These are phyloP conservation scores for Phytophthora europaea DNA, from an alignment of 352 stramenopile species.

Conservation along the genomic window DNA sequence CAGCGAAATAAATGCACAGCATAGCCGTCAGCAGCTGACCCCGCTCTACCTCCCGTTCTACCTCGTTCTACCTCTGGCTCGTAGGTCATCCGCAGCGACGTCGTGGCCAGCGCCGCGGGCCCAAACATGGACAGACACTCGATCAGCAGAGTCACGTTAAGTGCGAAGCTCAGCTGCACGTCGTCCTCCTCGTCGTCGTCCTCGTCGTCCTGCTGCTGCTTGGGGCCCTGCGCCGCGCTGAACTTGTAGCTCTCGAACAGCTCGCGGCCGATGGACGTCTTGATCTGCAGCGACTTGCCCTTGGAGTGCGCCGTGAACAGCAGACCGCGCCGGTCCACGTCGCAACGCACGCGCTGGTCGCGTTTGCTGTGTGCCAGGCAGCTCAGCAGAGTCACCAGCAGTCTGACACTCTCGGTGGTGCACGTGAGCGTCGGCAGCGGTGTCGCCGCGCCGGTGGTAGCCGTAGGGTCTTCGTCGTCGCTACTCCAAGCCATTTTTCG, in stretches of 20 bases:
- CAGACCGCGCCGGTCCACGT: conserved; percentile 70
- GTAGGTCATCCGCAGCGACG: conserved; percentile 82
- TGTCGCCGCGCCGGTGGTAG: conserved; percentile 1
- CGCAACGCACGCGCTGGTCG: conserved; percentile 83
- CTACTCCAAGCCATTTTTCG: conserved; percentile 33
- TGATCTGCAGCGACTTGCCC: conserved; percentile 90
- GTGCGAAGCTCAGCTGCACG: conserved; percentile 72
- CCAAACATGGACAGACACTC: conserved; percentile 89
- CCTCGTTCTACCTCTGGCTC: conserved; percentile 48
- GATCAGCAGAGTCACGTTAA: conserved; percentile 78
- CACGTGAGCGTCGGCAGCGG: conserved; percentile 57
- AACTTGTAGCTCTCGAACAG: conserved; percentile 83
- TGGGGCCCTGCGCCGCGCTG: conserved; percentile 2
- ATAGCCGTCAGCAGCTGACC: not conserved
- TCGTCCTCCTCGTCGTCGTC: conserved; percentile 38
- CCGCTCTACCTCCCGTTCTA: conserved; percentile 8
- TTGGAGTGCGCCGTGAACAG: conserved; percentile 87
- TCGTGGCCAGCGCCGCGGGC: conserved; percentile 65
- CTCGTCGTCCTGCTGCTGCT: conserved; percentile 20
- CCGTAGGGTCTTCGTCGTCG: conserved; percentile 28
- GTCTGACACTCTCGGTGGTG: conserved; percentile 75
- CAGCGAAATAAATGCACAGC: not conserved
- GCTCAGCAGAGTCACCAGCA: conserved; percentile 78
- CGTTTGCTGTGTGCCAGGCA: conserved; percentile 77
- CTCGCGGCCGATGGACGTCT: conserved; percentile 80